phyloP scores from a whole-genome alignment of 108 stramenopile species.

The Epipyxis sp. region DNA sequence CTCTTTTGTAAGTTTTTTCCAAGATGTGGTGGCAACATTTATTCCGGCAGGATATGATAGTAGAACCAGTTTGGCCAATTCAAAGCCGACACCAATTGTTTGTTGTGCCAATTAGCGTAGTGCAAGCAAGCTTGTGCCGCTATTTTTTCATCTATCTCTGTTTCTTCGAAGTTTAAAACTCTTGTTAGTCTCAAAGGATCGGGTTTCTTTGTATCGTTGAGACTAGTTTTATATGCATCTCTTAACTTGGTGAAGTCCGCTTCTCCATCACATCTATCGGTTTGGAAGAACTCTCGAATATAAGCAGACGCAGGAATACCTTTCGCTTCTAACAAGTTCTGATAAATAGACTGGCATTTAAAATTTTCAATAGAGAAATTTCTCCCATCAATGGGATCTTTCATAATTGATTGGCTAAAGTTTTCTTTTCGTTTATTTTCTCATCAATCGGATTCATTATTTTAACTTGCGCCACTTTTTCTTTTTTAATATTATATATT shows the following conservation, averaged over 20 bases:
- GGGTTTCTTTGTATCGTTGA: conserved; percentile 17
- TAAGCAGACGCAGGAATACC: conserved; percentile 19
- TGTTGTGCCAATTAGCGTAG: conserved; percentile 12
- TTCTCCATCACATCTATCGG: conserved; percentile 2
- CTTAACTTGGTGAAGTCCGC: neutral
- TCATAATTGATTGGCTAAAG: too few relatives aligned
- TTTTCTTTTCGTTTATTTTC: too few relatives aligned
- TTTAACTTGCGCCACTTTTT: neutral
- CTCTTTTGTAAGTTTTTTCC: too few relatives aligned
- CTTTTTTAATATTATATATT: too few relatives aligned
- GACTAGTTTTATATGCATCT: neutral
- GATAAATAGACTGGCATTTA: conserved; percentile 28
- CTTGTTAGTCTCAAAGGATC: conserved; percentile 3
- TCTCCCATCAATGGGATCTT: too few relatives aligned
- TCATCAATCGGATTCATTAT: neutral
- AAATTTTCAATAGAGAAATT: neutral
- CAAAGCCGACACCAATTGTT: conserved; percentile 26
- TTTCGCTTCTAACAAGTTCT: conserved; percentile 12
- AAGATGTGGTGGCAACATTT: neutral
- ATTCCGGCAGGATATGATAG: conserved; percentile 7
- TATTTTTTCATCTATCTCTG: conserved; percentile 13
- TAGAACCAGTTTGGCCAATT: conserved; percentile 15
- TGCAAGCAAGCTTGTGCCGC: conserved; percentile 20
- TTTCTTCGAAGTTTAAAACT: neutral
- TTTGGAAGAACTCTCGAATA: conserved; percentile 16